Conservation (phyloP, 2,329 filamentous ascomycete species). For the Zasmidium angulare region DNA sequence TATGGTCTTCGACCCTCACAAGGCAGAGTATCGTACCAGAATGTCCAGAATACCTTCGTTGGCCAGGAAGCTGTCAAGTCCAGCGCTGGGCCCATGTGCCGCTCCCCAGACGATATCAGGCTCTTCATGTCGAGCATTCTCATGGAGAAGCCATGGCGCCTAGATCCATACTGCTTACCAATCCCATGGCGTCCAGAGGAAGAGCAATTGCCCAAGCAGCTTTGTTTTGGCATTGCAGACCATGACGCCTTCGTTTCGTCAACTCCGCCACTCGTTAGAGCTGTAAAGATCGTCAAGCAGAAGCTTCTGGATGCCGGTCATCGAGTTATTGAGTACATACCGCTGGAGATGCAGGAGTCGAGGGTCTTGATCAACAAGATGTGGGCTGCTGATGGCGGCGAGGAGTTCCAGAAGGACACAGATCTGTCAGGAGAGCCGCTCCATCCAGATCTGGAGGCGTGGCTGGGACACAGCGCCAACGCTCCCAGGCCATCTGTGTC, state of each 20-base stretch:
- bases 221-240: constrained; percentile 16
- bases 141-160: constrained; percentile 10
- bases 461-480: constrained; percentile 14
- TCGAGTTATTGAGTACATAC: constrained; percentile 14
- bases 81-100: constrained; percentile 15
- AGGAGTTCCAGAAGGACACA: constrained; percentile 17
- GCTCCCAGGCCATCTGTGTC: constrained; percentile 10
- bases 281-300: constrained; percentile 7
- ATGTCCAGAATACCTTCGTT: constrained; percentile 38
- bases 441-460: constrained; percentile 5
- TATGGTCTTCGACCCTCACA: constrained; percentile 36
- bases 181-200: constrained; percentile 13
- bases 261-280: constrained; percentile 12
- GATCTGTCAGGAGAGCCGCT: constrained; percentile 15
- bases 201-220: constrained; percentile 7
- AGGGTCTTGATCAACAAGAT: constrained; percentile 12
- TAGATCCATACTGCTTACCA: constrained; percentile 11
- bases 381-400: constrained; percentile 17
- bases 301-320: constrained; percentile 17
- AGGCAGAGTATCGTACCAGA: constrained; percentile 44
- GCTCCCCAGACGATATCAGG: constrained; percentile 9
- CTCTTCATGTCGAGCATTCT: constrained; percentile 14
- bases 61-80: constrained; percentile 41
- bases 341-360: constrained; percentile 14
- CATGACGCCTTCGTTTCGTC: constrained; percentile 6